Conservation (phyloP, 768 basidiomycete species). For the Paxillus ammoniavirescens region DNA sequence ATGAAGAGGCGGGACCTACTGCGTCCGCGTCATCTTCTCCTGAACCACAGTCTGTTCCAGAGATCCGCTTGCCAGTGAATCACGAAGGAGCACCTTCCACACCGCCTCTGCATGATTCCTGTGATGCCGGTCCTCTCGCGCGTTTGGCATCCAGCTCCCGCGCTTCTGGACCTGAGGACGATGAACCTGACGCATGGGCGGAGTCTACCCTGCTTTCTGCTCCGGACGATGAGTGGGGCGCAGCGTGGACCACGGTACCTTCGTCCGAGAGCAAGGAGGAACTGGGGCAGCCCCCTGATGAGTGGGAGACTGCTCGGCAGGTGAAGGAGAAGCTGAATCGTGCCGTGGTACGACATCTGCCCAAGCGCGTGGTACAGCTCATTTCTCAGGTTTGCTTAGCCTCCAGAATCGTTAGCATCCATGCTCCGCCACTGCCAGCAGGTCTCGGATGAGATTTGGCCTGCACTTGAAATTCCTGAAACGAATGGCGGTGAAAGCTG, state of each 20-base stretch:
- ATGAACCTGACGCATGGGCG: constrained; percentile 6
- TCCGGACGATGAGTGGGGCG: constrained; percentile 36
- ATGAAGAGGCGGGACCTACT: background rate
- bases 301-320: constrained; percentile 64
- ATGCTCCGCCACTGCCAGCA: constrained; percentile 55
- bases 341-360: constrained; percentile 53
- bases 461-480: constrained; percentile 21
- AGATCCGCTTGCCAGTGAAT: background rate
- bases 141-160: constrained; percentile 40
- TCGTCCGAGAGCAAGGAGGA: constrained; percentile 22
- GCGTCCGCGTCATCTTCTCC: background rate
- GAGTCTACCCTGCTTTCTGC: constrained; percentile 1
- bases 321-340: constrained; percentile 59
- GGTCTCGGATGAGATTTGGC: constrained; percentile 54
- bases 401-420: constrained; percentile 61
- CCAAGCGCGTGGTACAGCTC: constrained; percentile 12
- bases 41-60: background rate
- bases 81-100: background rate
- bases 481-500: constrained; percentile 33
- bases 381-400: constrained; percentile 41
- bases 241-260: constrained; percentile 36
- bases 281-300: constrained; percentile 39
- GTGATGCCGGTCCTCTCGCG: constrained; percentile 40
- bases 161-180: constrained; percentile 11
- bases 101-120: background rate